Evolutionary conservation across 1,284 basidiomycete species (phyloP).

Genomic region (Melampsora allii-populina): DNA sequence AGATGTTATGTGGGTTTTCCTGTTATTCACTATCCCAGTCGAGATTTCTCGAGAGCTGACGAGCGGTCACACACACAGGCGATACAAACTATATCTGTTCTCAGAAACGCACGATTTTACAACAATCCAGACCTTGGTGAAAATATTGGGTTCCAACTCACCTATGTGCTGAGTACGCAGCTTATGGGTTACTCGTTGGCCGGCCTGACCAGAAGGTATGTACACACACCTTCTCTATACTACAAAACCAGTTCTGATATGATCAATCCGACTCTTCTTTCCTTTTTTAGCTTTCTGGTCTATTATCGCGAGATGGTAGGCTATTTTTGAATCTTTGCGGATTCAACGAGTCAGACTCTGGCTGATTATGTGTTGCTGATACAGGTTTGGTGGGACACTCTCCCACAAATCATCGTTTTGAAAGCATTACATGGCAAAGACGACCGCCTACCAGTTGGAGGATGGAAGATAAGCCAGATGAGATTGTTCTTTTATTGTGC

Average conservation of each 20-base stretch:
- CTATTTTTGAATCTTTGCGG: background rate
- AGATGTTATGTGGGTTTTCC: constrained; percentile 25
- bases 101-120: constrained; percentile 25
- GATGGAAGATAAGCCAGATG: constrained; percentile 36
- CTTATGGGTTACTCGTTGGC: constrained; percentile 58
- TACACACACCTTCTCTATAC: background rate
- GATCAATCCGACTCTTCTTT: background rate
- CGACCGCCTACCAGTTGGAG: constrained; percentile 13
- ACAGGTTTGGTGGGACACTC: constrained; percentile 35
- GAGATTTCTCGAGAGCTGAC: background rate
- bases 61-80: background rate
- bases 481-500: constrained; percentile 16
- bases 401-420: constrained; percentile 19
- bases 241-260: background rate
- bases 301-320: constrained; percentile 32
- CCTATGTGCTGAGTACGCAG: constrained; percentile 56
- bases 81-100: constrained; percentile 17
- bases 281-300: constrained; percentile 20
- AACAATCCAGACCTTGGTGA: constrained; percentile 8
- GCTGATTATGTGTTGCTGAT: background rate
- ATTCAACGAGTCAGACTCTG: background rate
- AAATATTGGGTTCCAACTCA: constrained; percentile 45
- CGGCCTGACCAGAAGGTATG: constrained; percentile 53
- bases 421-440: constrained; percentile 31
- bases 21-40: too few relatives aligned